Evolutionary conservation across 2,329 filamentous ascomycete genomes (phyloP).

Genomic region (Xylaria multiplex): DNA sequence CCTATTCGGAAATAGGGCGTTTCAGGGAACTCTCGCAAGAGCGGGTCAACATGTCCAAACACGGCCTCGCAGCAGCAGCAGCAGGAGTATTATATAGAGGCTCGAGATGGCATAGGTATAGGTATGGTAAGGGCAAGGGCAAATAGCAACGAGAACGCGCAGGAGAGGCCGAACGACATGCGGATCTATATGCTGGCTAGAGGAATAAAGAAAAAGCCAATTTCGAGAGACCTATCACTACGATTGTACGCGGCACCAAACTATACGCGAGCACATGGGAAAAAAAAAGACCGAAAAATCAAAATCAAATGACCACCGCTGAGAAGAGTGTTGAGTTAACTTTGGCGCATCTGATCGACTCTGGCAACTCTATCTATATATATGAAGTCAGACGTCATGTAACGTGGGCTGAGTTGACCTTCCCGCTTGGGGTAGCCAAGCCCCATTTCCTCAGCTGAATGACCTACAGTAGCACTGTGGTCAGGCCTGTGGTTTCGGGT

Average conservation of each 20-base stretch:
- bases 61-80: constrained; percentile 8
- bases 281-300: not conserved
- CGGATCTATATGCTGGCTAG: not conserved
- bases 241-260: not conserved
- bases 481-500: constrained; percentile 3
- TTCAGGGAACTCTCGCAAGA: constrained; percentile 9
- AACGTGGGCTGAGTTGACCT: too few species aligned
- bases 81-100: not conserved
- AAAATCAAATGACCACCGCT: not conserved
- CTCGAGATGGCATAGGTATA: not conserved
- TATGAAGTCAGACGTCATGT: not conserved
- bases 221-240: not conserved
- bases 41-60: constrained; percentile 4
- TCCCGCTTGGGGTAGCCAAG: not conserved
- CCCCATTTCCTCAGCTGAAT: constrained; percentile 22
- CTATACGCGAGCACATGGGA: not conserved
- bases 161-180: not conserved
- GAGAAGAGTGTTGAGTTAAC: not conserved
- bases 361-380: not conserved
- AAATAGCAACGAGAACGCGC: not conserved
- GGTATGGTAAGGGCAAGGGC: not conserved
- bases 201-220: not conserved
- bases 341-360: not conserved
- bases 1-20: constrained; percentile 8
- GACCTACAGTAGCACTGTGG: too few species aligned